Evolutionary conservation across 768 basidiomycete species (phyloP), one percentile per base, ranked within the genome.

Genomic region (Russula ochroleuca): DNA sequence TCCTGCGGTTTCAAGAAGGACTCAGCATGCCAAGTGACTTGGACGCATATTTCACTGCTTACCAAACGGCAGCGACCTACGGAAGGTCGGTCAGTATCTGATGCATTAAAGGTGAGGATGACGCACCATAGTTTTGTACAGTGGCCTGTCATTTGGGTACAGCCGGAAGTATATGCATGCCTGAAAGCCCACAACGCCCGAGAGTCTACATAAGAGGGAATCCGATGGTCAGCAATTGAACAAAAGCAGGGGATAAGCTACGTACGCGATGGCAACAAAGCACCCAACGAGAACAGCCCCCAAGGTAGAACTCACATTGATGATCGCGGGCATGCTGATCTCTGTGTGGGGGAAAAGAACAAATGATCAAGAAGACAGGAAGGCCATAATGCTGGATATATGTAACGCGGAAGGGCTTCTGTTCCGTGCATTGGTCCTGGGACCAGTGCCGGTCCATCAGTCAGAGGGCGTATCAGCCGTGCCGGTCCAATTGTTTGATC

Each of bases 231-330:
- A 41, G 48, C 10, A 31, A 40, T 33, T n/a, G 9, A n/a, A 28
- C 23, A 13, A 31, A 28, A 21, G 7, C 43, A 25, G 25, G 25
- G 35, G 35, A 45, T 6, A 13, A 43, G 37, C 3, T 15, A 61
- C 62, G 31, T 25, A 68, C 67, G 59, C 40, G n/a, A 52, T 57
- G n/a, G 65, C 61, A 15, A 41, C 10, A 25, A 68, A 62, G 28
- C 62, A 59, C 0, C 67, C 67, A 9, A 67, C 3, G 23, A 68
- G 62, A 41, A 68, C 8, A 17, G 67, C 62, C 2, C 67, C 67
- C 15, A 61, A 43, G 3, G 67, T 47, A 19, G 15, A 2, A 21
- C 17, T 13, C 2, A 68, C 59, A 17, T 63, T 38, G n/a, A 49
- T 4, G 6, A 38, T n/a, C n/a, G 67, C 60, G n/a, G 67, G 67